Evolutionary conservation across 805 yeast species (phyloP), one percentile per base, ranked within the genome.

Genomic region (Pichia scutulata): DNA sequence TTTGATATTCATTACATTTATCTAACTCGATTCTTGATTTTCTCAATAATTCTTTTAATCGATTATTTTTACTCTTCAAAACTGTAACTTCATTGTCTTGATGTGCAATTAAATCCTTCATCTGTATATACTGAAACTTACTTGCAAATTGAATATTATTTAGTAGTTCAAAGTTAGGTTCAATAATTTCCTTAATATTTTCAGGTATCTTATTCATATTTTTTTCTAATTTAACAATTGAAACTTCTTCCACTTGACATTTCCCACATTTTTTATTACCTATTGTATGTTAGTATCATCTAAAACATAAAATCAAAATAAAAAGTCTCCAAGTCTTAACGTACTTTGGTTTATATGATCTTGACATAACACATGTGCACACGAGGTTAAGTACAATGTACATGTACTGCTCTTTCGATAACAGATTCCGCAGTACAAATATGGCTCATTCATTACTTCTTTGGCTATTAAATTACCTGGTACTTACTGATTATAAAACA

Each of bases 301-400:
- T 6, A 24, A 24, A 8, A 8, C 5, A 8, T 7, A 28, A 8
- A 3, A 28, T 7, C 30, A 9, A 28, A 28, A 28, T 7, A 12
- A 28, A 28, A 10, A 28, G 30, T 36, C 14, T 44, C 7, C 6
- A 22, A 25, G 42, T 18, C 8, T 19, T 14, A 9, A 21, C 50
- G 18, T 43, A 47, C 46, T 23, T 26, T 25, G 21, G 22, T 49
- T 44, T 22, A 49, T 33, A 41, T 49, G 44, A 10, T 40, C 41
- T 18, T 33, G 22, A 22, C 51, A 49, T 13, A 49, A n/a, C 2
- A 49, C 51, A 25, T 49, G 48, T 10, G 48, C 51, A 49, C 51
- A 49, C 18, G 51, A 49, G 13, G 50, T 47, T 26, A 49, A 42
- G 19, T 28, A 48, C 12, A 39, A 21, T 3, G 25, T 25, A 13